Base-by-base conservation (phyloP, 768 basidiomycete species). In the Auricularia sp. region DNA sequence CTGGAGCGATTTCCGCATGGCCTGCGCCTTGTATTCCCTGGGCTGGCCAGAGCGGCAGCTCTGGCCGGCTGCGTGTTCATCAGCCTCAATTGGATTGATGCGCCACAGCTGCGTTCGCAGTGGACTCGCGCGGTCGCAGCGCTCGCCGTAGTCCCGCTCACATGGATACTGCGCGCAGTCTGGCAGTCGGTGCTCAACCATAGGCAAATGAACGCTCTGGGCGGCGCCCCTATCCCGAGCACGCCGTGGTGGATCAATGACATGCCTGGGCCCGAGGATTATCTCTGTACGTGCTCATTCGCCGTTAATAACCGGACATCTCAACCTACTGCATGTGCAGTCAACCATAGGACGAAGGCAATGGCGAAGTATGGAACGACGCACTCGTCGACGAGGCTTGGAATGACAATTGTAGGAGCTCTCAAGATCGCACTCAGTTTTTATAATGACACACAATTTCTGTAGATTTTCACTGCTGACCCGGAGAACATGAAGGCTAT, bases 401-500 rank as follows among this genome's bases (percentile, higher is more conserved):
- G 47, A 16, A 8, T 12, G 47, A 51, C 11, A 18, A 51, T 51
- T 51, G 47, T 51, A 21, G 18, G 47, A 18, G 7, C 6, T 6
- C 47, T 18, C 18, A 6, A 14, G 18, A 42, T 51, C 47, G 10
- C 8, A 10, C 47, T 10, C 18, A 16, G 47, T 18, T 12, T 18
- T 16, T 16, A 51, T 12, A 18, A 6, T 51, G 29, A 29, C 29
- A 29, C 47, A 3, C 10, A 16, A 51, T 51, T 10, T 18, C 18
- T 51, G 18, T 6, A 51, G 47, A 18, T 51, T 2, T 51, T 51
- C 47, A 51, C 47, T 6, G 21, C 47, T 6, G 47, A 66, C 56
- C 65, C 61, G 8, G 51, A 61, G 7, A 35, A 47, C 36, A 63
- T 62, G 14, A 66, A 81, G 77, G 67, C 71, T 3, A 73, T 83